phyloP scores from a whole-genome alignment of 352 stramenopile species.

The Aphanomyces stellatus region DNA sequence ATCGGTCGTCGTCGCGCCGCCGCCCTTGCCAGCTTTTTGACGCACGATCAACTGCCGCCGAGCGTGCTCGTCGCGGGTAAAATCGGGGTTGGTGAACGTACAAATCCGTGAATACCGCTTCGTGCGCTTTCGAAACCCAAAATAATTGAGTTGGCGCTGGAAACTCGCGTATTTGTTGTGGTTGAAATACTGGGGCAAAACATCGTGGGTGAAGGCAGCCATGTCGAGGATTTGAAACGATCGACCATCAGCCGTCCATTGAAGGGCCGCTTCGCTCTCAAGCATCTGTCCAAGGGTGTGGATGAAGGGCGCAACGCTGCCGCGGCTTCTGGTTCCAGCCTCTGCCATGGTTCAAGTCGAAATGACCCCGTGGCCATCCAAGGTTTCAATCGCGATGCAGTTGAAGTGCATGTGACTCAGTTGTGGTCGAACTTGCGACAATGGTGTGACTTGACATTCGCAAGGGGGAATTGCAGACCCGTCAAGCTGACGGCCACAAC shows the following conservation, averaged over 20 bases:
- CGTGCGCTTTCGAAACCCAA: slow-evolving; percentile 68
- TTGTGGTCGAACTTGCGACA: not conserved
- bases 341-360: no score
- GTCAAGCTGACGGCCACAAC: not conserved
- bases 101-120: slow-evolving; percentile 55
- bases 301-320: not conserved
- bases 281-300: not conserved
- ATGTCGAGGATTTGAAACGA: slow-evolving; percentile 81
- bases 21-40: slow-evolving; percentile 26
- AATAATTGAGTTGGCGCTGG: slow-evolving; percentile 84
- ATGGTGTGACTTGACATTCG: not conserved
- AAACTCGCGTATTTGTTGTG: slow-evolving; percentile 83
- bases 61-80: slow-evolving; percentile 47
- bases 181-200: slow-evolving; percentile 81
- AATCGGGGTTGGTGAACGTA: slow-evolving; percentile 64
- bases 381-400: not conserved
- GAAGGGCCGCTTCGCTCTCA: slow-evolving; percentile 18
- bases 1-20: not conserved
- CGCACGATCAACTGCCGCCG: slow-evolving; percentile 48
- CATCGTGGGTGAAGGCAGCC: slow-evolving; percentile 40
- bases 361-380: not conserved
- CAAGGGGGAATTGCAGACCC: not conserved
- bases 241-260: slow-evolving; percentile 41
- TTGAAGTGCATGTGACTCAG: not conserved
- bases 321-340: no score